A percentile compares a stretch with the other conserved stretches of the same genome.
These are phyloP conservation scores for Pontederia crassipes DNA, from an alignment of 176 grass and related monocot genomes.

Conservation along the genomic window DNA sequence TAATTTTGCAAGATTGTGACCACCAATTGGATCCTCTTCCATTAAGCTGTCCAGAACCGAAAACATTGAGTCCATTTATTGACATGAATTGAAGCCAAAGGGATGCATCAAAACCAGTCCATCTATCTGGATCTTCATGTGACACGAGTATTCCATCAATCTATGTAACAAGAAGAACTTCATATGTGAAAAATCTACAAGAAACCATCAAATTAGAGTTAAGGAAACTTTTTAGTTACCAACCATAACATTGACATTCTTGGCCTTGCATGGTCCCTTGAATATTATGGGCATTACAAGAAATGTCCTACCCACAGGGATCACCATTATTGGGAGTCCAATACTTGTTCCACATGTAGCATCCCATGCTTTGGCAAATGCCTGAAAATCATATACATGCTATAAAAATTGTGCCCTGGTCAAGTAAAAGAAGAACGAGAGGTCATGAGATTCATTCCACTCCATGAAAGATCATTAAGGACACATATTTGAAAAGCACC, in stretches of 20 bases:
- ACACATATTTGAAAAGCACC: too few relatives aligned
- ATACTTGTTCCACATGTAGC: not conserved
- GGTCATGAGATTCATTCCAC: too few relatives aligned
- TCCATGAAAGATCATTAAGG: too few relatives aligned
- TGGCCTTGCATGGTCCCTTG: slow-evolving; percentile 14
- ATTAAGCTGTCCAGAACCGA: slow-evolving; percentile 17
- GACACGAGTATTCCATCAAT: slow-evolving; percentile 13
- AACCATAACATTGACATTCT: slow-evolving; percentile 11
- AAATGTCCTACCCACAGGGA: slow-evolving; percentile 1
- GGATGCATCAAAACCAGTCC: slow-evolving; percentile 1
- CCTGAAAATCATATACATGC: not conserved
- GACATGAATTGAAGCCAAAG: slow-evolving; percentile 16
- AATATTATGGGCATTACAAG: slow-evolving; percentile 7
- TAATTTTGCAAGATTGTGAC: slow-evolving; percentile 28
- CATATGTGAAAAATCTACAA: too few relatives aligned
- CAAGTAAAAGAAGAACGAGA: too few relatives aligned
- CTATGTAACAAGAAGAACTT: not conserved
- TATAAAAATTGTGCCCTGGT: too few relatives aligned
- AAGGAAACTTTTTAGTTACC: not conserved
- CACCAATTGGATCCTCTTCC: slow-evolving; percentile 30
- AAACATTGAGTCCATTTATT: not conserved
- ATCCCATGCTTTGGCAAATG: slow-evolving; percentile 7
- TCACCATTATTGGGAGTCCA: not conserved
- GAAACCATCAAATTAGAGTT: not conserved
- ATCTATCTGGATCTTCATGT: not conserved